These are phyloP conservation scores for Amanita molliuscula DNA, from an alignment of 768 basidiomycete species.

Conservation along the genomic window DNA sequence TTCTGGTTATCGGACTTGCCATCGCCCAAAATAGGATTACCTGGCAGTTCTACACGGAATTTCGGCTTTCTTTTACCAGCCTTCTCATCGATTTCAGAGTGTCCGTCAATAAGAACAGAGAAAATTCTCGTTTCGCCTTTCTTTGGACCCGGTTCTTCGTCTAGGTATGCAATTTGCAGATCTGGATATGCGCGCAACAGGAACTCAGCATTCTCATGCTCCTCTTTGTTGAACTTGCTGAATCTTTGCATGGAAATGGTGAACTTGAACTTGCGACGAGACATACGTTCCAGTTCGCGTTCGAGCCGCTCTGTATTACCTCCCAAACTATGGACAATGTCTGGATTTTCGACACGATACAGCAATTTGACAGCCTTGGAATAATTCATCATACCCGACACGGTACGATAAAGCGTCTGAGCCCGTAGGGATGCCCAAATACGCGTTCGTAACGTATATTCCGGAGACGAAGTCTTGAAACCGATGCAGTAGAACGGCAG, in stretches of 20 bases:
- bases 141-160: conserved; percentile 87
- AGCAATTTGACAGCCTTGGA: conserved; percentile 98
- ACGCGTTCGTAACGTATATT: conserved; percentile 96
- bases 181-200: conserved; percentile 96
- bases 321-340: conserved; percentile 91
- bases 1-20: conserved; percentile 99
- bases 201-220: conserved; percentile 97
- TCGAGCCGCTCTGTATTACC: conserved; percentile 96
- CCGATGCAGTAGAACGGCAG: conserved; percentile 99
- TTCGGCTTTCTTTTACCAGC: conserved; percentile 90
- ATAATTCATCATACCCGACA: conserved; percentile 99
- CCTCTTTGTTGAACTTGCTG: conserved; percentile 99
- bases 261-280: conserved; percentile 97
- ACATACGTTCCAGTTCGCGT: conserved; percentile 93
- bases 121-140: conserved; percentile 85
- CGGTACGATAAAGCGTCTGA: conserved; percentile 96
- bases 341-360: conserved; percentile 97
- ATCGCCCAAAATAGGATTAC: conserved; percentile 97
- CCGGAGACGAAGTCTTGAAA: conserved; percentile 98
- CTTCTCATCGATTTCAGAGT: conserved; percentile 87
- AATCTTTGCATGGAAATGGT: conserved; percentile 98
- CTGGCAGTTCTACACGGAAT: conserved; percentile 94
- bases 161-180: conserved; percentile 94
- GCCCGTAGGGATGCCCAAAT: conserved; percentile 99
- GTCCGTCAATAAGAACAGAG: conserved; percentile 92